Evolutionary conservation across 768 basidiomycete genomes (phyloP).

Genomic region (Nevesoporus exiguus): DNA sequence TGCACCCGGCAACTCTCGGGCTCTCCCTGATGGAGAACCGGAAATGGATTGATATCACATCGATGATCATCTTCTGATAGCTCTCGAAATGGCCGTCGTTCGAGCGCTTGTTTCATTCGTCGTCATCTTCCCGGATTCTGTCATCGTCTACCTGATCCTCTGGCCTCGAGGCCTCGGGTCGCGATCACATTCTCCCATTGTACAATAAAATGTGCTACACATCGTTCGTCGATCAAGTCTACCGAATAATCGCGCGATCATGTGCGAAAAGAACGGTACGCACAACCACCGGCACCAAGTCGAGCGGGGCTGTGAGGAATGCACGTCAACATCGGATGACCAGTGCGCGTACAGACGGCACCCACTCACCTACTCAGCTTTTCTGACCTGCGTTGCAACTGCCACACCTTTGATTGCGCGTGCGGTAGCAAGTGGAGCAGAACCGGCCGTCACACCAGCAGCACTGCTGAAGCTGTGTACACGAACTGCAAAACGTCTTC

Average conservation of each 20-base stretch:
- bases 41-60: too few species aligned
- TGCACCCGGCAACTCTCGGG: too few species aligned
- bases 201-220: background rate
- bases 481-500: slow-evolving; percentile 13
- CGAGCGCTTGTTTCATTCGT: too few species aligned
- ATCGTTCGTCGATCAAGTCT: background rate
- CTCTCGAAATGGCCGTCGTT: too few species aligned
- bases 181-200: too few species aligned
- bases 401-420: background rate
- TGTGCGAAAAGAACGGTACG: background rate
- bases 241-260: background rate
- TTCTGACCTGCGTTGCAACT: background rate
- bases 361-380: background rate
- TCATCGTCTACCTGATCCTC: background rate
- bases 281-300: too few species aligned
- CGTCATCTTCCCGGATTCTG: too few species aligned
- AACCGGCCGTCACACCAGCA: slow-evolving; percentile 1
- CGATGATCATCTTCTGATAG: too few species aligned
- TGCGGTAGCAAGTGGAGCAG: slow-evolving; percentile 8
- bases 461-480: slow-evolving; percentile 6
- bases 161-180: too few species aligned
- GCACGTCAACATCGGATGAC: background rate
- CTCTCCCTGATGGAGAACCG: too few species aligned
- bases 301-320: too few species aligned
- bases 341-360: too few species aligned